Evolutionary conservation across 106 monocot species (phyloP).

Genomic region (Dioscorea dumetorum): DNA sequence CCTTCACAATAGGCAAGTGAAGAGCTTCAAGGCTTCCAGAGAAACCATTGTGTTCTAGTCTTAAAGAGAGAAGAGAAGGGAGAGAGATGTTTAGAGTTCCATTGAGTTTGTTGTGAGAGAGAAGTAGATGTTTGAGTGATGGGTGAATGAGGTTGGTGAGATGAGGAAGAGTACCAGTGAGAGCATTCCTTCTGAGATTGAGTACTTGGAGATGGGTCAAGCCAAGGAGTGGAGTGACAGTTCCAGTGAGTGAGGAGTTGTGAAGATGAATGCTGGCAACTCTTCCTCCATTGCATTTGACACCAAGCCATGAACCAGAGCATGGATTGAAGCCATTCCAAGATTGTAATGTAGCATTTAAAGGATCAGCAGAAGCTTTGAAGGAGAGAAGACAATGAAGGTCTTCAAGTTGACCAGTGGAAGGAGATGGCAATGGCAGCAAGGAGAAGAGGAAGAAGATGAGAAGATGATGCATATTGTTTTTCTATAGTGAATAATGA

Average conservation of each 20-base stretch:
- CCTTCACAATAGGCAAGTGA: neutral
- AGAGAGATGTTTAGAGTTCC: conserved; percentile 23
- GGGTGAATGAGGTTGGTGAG: conserved; percentile 19
- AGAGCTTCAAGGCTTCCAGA: conserved; percentile 22
- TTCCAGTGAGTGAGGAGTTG: conserved; percentile 14
- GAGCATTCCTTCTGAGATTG: conserved; percentile 26
- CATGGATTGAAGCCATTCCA: conserved; percentile 39
- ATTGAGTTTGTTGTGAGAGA: conserved; percentile 32
- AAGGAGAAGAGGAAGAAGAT: neutral
- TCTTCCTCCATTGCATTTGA: conserved; percentile 19
- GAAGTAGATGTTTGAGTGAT: conserved; percentile 17
- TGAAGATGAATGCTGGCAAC: conserved; percentile 25
- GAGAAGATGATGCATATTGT: neutral
- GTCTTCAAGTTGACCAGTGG: conserved; percentile 3
- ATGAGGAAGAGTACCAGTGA: conserved; percentile 11
- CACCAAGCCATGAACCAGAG: conserved; percentile 32
- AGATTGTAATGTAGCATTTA: neutral
- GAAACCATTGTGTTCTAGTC: conserved; percentile 32
- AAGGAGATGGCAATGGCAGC: neutral
- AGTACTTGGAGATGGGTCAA: conserved; percentile 22
- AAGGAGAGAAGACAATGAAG: conserved; percentile 26
- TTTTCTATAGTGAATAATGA: neutral
- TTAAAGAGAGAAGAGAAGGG: conserved; percentile 19
- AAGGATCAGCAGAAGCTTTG: conserved; percentile 25
- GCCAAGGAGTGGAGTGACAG: conserved; percentile 14